phyloP scores from a whole-genome alignment of 148 eudicot genomes.

The Chenopodium formosanum region DNA sequence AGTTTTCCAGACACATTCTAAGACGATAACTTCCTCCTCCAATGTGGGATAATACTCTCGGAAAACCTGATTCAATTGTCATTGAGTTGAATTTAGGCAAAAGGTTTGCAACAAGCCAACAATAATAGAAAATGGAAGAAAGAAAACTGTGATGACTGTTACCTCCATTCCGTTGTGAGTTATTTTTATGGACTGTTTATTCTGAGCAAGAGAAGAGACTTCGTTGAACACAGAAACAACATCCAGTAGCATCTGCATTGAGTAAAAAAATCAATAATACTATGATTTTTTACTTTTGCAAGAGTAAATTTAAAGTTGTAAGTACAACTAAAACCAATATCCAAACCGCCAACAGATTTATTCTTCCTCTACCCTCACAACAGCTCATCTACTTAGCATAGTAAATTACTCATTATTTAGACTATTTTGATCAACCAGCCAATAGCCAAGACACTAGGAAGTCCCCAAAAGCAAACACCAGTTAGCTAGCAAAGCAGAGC shows the following conservation, averaged over 20 bases:
- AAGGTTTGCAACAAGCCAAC: neutral
- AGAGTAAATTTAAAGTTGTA: neutral
- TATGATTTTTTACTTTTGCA: neutral
- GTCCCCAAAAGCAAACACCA: neutral
- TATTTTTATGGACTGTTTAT: constrained; percentile 72
- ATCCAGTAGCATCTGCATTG: constrained; percentile 75
- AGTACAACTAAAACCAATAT: constrained; percentile 4
- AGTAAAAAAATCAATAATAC: neutral
- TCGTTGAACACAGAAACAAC: constrained; percentile 62
- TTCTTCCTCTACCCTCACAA: neutral
- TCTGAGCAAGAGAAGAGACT: constrained; percentile 66
- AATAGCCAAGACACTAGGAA: neutral
- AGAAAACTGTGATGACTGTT: constrained; percentile 8
- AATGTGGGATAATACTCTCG: constrained; percentile 81
- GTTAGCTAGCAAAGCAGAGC: neutral
- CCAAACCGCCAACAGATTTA: neutral
- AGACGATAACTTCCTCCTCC: constrained; percentile 41
- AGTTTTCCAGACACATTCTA: constrained; percentile 68
- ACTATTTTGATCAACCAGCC: neutral
- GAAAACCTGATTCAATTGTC: constrained; percentile 56
- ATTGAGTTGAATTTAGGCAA: constrained; percentile 3
- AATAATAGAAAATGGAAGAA: neutral
- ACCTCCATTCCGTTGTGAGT: constrained; percentile 88
- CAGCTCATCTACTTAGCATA: neutral
- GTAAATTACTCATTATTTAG: neutral